A percentile compares a stretch with the other conserved stretches of the same genome.
Evolutionary conservation across 805 yeast genomes (phyloP).

Genomic region (Diddensiella santjacobensis): DNA sequence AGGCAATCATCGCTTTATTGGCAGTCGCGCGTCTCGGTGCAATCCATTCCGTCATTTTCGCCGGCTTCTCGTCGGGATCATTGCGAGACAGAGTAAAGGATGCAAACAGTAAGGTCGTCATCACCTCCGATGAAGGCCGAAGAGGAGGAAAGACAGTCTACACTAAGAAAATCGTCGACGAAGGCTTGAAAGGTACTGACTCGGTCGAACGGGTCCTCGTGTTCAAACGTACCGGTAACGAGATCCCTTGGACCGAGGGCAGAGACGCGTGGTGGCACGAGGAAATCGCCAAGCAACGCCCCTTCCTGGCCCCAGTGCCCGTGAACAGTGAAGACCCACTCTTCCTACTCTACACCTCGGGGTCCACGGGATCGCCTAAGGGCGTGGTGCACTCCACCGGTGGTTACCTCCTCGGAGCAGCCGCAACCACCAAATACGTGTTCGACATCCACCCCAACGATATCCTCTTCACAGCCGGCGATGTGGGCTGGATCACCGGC

Average conservation of each 20-base stretch:
- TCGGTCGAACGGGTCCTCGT: slow-evolving; percentile 79
- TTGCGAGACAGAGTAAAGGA: slow-evolving; percentile 85
- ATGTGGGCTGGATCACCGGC: slow-evolving; percentile 99
- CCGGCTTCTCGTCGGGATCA: slow-evolving; percentile 94
- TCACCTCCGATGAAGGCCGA: slow-evolving; percentile 92
- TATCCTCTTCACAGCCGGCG: slow-evolving; percentile 93
- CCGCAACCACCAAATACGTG: slow-evolving; percentile 85
- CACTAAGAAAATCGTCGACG: slow-evolving; percentile 93
- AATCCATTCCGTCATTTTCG: slow-evolving; percentile 91
- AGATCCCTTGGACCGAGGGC: slow-evolving; percentile 66
- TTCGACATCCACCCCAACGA: slow-evolving; percentile 91
- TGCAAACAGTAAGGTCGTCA: slow-evolving; percentile 79
- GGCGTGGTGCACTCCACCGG: slow-evolving; percentile 96
- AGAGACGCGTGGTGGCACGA: slow-evolving; percentile 98
- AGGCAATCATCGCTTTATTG: slow-evolving; percentile 88
- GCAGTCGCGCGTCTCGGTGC: slow-evolving; percentile 96
- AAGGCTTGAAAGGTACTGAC: slow-evolving; percentile 72
- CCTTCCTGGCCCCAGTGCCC: slow-evolving; percentile 82
- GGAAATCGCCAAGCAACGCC: slow-evolving; percentile 73
- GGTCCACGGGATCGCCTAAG: slow-evolving; percentile 97
- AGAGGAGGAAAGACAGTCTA: slow-evolving; percentile 93
- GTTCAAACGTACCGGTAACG: slow-evolving; percentile 79
- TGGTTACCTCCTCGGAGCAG: slow-evolving; percentile 91
- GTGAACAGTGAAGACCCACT: slow-evolving; percentile 92
- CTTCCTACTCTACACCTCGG: slow-evolving; percentile 93